Conservation (phyloP, 495 filamentous ascomycete species). For the Tuber microsphaerosporum region DNA sequence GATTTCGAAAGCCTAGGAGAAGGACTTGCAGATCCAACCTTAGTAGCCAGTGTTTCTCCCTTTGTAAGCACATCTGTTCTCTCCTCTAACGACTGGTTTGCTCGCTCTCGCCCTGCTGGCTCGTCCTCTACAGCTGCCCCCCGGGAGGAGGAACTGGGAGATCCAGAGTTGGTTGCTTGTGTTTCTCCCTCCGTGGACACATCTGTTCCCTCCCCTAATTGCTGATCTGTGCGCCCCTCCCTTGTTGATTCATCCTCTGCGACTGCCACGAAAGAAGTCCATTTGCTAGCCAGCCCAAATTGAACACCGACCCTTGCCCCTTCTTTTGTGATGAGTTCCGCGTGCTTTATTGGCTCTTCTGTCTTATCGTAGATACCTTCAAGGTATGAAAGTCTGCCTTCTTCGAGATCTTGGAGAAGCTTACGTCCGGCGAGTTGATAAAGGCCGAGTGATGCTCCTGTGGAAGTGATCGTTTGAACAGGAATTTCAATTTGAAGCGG, state of each 20-base stretch:
- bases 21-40: neutral
- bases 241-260: slow-evolving; percentile 42
- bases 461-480: slow-evolving; percentile 47
- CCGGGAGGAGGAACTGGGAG: neutral
- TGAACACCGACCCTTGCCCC: slow-evolving; percentile 56
- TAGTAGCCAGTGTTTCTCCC: neutral
- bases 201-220: neutral
- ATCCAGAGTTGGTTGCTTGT: neutral
- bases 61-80: neutral
- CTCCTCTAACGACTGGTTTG: neutral
- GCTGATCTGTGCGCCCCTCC: neutral
- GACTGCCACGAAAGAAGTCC: slow-evolving; percentile 65
- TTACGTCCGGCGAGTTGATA: slow-evolving; percentile 65
- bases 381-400: slow-evolving; percentile 58
- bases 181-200: neutral
- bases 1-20: neutral
- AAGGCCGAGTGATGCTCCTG: slow-evolving; percentile 44
- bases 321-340: slow-evolving; percentile 55
- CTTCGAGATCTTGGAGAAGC: slow-evolving; percentile 60
- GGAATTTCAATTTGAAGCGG: slow-evolving; percentile 56
- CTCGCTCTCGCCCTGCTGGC: neutral
- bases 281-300: slow-evolving; percentile 61
- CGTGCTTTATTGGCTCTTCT: slow-evolving; percentile 48
- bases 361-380: slow-evolving; percentile 34
- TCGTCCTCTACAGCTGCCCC: slow-evolving; percentile 49